These are phyloP conservation scores for Picea mariana DNA, from an alignment of 83 land plant genomes.

Conservation along the genomic window DNA sequence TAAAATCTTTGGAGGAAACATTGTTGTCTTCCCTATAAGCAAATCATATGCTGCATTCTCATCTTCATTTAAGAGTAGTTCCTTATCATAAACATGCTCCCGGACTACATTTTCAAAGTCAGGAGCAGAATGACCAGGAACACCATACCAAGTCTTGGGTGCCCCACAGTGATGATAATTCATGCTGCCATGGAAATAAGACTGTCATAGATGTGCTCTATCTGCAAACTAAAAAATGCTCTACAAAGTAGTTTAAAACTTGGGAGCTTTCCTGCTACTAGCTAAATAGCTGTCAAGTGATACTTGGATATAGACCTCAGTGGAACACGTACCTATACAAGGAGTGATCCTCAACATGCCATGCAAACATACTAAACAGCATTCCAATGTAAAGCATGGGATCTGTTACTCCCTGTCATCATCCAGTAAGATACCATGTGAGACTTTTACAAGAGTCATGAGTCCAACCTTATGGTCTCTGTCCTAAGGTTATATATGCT, in stretches of 20 bases:
- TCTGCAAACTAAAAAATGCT: conserved; percentile 1
- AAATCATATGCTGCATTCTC: conserved; percentile 88
- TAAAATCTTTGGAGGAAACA: conserved; percentile 68
- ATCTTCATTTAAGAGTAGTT: conserved; percentile 54
- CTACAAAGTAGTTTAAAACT: background rate
- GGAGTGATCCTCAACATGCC: conserved; percentile 97
- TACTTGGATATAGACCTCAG: background rate
- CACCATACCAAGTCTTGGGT: too few species aligned
- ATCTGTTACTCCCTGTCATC: conserved; percentile 84
- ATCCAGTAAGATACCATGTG: background rate
- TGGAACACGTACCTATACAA: conserved; percentile 64
- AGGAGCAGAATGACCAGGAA: too few species aligned
- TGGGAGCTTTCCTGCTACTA: background rate
- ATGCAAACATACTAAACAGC: conserved; percentile 94
- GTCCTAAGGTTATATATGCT: background rate
- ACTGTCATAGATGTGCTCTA: conserved; percentile 5
- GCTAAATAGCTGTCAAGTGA: background rate
- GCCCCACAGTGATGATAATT: conserved; percentile 93
- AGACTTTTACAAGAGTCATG: background rate
- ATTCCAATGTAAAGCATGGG: conserved; percentile 97
- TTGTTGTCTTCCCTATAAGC: conserved; percentile 72
- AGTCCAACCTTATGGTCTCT: background rate
- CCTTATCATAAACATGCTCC: conserved; percentile 64
- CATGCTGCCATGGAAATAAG: conserved; percentile 49
- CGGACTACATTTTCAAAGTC: conserved; percentile 59